phyloP scores from a whole-genome alignment of 2,329 filamentous ascomycete genomes.

The Cytospora leucostoma region DNA sequence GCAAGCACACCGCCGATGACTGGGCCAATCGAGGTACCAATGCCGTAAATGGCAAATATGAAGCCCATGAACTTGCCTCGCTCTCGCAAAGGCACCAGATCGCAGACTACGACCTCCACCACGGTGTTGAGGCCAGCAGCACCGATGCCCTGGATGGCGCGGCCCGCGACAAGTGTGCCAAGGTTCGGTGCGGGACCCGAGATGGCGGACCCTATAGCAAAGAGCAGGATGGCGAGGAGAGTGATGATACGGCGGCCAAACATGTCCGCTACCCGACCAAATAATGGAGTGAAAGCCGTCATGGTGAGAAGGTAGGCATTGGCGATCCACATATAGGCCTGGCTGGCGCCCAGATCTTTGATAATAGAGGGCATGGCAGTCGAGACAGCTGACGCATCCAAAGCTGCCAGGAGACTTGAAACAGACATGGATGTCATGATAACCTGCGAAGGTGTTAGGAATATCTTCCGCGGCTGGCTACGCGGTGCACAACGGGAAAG shows the following conservation, averaged over 20 bases:
- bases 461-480: no score
- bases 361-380: conserved; percentile 2
- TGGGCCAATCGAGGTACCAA: conserved; percentile 30
- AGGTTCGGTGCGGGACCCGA: conserved; percentile 35
- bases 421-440: no score
- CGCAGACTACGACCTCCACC: conserved; percentile 26
- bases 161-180: conserved; percentile 38
- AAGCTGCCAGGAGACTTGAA: not conserved
- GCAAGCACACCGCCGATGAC: conserved; percentile 25
- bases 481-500: no score
- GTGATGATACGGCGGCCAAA: conserved; percentile 4
- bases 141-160: conserved; percentile 41
- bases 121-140: conserved; percentile 38
- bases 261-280: not conserved
- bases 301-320: conserved; percentile 10
- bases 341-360: not conserved
- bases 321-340: conserved; percentile 11
- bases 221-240: not conserved
- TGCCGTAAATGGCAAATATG: conserved; percentile 28
- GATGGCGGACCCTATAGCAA: not conserved
- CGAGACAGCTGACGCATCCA: conserved; percentile 4
- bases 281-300: conserved; percentile 6
- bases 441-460: no score
- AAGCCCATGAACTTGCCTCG: conserved; percentile 15
- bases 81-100: conserved; percentile 29